Base-by-base conservation (phyloP, 768 basidiomycete genomes). In the Xanthoconium stramineum region DNA sequence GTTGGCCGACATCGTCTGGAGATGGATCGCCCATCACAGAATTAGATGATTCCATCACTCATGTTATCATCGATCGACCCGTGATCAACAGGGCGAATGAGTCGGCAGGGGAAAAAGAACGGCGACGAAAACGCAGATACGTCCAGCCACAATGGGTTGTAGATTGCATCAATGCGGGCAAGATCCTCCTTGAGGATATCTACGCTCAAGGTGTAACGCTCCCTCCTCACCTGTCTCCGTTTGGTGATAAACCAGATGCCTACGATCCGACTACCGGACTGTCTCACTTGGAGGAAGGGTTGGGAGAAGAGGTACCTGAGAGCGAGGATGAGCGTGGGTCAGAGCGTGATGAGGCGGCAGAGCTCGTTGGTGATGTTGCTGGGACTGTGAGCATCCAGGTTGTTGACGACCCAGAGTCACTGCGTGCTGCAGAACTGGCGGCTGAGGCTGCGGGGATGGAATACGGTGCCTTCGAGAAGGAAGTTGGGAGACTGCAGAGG, bases 91-190 rank as follows among this genome's bases (percentile, higher is more conserved):
- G 72, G 59, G 49, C 66, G 28, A 71, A 78, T 51, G 86, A 84
- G 65, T 78, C 80, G 1, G 61, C 76, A 15, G 83, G 82, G 50
- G 83, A 88, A 61, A 80, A 81, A 62, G 83, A 86, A 62, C 77
- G 80, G 42, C 78, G 84, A 37, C 73, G 79, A 43, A 83, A 83
- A 69, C 81, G 94, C 65, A 93, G 91, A 67, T 92, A 89, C 70
- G 81, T 98, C 17, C 97, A 98, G 72, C 97, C 97, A 12, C 96
- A 98, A 72, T 98, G 97, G 97, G 82, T 97, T 33, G 91, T 93
- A 36, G 97, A 99, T 70, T 97, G 91, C 70, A 85, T 97, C 69
- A 99, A 99, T 69, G 81, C 84, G 9, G 86, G 87, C 11, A 90
- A 82, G 69, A 80, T 96, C 56, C 79, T 98, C 30, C 80, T 92